Evolutionary conservation across 805 yeast genomes (phyloP).

Genomic region (Lipomyces chichibuensis): DNA sequence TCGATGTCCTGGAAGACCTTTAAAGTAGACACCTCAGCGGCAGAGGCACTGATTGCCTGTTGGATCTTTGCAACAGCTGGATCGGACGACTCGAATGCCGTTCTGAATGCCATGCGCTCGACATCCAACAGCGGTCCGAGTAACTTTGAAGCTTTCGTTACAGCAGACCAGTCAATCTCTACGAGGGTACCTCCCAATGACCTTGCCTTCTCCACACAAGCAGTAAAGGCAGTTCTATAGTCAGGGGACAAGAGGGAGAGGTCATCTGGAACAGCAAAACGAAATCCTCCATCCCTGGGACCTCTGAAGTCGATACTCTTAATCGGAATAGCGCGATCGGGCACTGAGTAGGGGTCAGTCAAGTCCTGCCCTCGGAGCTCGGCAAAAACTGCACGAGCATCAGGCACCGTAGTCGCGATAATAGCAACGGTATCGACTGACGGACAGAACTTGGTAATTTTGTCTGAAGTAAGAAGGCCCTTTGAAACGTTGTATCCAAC

Average conservation of each 20-base stretch:
- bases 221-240: conserved; percentile 10
- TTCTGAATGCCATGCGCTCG: conserved; percentile 27
- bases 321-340: conserved; percentile 29
- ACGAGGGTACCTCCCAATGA: conserved; percentile 28
- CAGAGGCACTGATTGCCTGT: conserved; percentile 8
- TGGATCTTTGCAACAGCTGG: conserved; percentile 11
- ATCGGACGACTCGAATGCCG: not conserved
- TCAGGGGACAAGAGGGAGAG: conserved; percentile 18
- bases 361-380: conserved; percentile 28
- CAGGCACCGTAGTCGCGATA: conserved; percentile 23
- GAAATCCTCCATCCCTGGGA: conserved; percentile 32
- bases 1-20: conserved; percentile 24
- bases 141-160: conserved; percentile 12
- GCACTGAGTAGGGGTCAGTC: conserved; percentile 25
- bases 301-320: conserved; percentile 34
- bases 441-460: conserved; percentile 23
- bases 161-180: conserved; percentile 23
- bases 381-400: conserved; percentile 29
- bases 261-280: conserved; percentile 30
- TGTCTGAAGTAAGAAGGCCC: conserved; percentile 27
- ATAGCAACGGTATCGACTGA: conserved; percentile 29
- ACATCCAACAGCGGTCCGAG: conserved; percentile 16
- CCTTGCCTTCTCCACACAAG: conserved; percentile 20
- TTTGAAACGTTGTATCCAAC: conserved; percentile 30
- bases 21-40: conserved; percentile 13